Evolutionary conservation across 1,139 yeast genomes (phyloP), one percentile per base, ranked within the genome.

Genomic region (Saccharomyces hybrid): DNA sequence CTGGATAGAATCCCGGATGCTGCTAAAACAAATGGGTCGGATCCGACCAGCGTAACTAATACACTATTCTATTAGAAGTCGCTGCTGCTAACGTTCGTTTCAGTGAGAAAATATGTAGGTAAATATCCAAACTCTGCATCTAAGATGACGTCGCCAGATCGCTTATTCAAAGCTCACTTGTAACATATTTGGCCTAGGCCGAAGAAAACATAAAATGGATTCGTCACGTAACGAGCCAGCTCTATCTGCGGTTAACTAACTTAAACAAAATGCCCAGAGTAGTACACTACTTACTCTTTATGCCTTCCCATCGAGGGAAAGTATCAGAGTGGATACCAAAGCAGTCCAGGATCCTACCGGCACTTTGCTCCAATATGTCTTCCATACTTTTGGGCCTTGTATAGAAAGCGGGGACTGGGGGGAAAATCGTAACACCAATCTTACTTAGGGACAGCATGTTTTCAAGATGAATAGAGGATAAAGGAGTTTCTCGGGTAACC

Each of bases 351-450:
- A 61, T 59, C 31, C 65, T 53, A 2, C 66, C 67, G 24, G 56
- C 56, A 11, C 58, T 61, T 53, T 64, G 67, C 5, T 61, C 59
- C 16, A 64, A 53, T 2, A 62, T 52, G 54, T 64, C 62, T 2
- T 61, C 61, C 12, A 62, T 50, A 3, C 57, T 50, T 29, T 53
- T 55, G 12, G 67, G 67, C 44, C 48, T 60, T 12, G 64, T 62
- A 48, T 64, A 64, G 44, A 62, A 64, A 3, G 67, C 67, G 2
- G 64, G 62, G 11, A 64, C 67, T 4, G 67, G 67, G 12, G 66
- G 67, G 52, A 62, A 64, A 1, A 63, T 62, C 4, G 58, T 58
- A 8, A 59, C 63, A 19, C 63, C 59, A 48, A 55, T 57, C 42
- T 50, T 58, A 16, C 61, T 52, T 28, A 63, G 47, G 19, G 52